These are phyloP conservation scores for Alternaria infectoria DNA, from an alignment of 2,329 filamentous ascomycete genomes.

Conservation along the genomic window DNA sequence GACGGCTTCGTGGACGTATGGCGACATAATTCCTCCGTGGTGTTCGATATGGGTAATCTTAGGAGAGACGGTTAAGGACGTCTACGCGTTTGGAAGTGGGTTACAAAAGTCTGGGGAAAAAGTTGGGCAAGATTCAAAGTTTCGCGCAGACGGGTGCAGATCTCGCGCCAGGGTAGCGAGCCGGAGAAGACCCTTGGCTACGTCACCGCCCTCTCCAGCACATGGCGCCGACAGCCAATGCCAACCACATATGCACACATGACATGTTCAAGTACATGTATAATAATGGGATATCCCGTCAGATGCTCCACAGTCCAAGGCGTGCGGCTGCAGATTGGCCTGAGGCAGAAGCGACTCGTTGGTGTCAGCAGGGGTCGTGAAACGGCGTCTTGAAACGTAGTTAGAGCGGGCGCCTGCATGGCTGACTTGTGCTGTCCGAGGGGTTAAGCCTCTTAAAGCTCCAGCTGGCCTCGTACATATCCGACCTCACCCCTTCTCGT, in stretches of 20 bases:
- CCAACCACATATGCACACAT: background rate
- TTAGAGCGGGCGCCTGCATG: slow-evolving; percentile 40
- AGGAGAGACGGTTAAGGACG: background rate
- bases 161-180: slow-evolving; percentile 13
- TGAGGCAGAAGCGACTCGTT: slow-evolving; percentile 28
- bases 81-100: slow-evolving; percentile 11
- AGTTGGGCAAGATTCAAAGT: slow-evolving; percentile 15
- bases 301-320: background rate
- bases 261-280: background rate
- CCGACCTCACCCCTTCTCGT: slow-evolving; percentile 28
- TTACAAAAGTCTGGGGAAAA: slow-evolving; percentile 9
- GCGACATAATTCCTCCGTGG: slow-evolving; percentile 15
- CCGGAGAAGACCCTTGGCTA: slow-evolving; percentile 6
- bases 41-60: background rate
- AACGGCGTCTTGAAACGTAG: slow-evolving; percentile 45
- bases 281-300: background rate
- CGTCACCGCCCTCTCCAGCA: slow-evolving; percentile 8
- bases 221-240: background rate
- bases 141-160: slow-evolving; percentile 12
- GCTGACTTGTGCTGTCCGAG: slow-evolving; percentile 33
- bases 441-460: slow-evolving; percentile 25
- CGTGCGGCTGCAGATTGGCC: slow-evolving; percentile 16
- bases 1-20: slow-evolving; percentile 7
- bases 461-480: slow-evolving; percentile 24
- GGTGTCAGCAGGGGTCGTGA: slow-evolving; percentile 46